Evolutionary conservation across 2,329 filamentous ascomycete genomes (phyloP).

Genomic region (Periconia sp.): DNA sequence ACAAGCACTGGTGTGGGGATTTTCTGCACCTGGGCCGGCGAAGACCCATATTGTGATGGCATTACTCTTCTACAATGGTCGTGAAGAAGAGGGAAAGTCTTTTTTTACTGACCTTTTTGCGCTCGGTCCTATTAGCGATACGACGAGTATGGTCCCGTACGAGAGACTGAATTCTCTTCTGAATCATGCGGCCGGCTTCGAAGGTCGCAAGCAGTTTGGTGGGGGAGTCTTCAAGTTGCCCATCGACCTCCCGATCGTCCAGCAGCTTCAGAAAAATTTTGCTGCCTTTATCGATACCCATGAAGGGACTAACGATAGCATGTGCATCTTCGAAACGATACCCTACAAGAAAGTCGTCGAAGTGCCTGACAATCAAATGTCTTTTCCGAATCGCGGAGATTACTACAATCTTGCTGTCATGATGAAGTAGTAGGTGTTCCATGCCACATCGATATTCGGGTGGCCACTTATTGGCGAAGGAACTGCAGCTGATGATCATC

Average conservation of each 20-base stretch:
- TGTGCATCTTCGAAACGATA: slow-evolving; percentile 33
- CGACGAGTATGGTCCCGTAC: slow-evolving; percentile 34
- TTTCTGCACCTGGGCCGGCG: slow-evolving; percentile 29
- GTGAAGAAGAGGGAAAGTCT: slow-evolving; percentile 25
- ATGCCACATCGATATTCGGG: too few species aligned
- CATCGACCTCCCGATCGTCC: slow-evolving; percentile 24
- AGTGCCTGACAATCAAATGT: slow-evolving; percentile 24
- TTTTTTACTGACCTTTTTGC: slow-evolving; percentile 34
- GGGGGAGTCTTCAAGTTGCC: slow-evolving; percentile 41
- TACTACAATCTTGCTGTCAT: slow-evolving; percentile 37
- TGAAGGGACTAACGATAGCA: slow-evolving; percentile 24
- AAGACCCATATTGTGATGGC: slow-evolving; percentile 32
- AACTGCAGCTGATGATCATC: too few species aligned
- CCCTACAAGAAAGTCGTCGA: slow-evolving; percentile 28
- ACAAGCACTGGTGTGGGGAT: slow-evolving; percentile 27
- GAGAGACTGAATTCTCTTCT: slow-evolving; percentile 35
- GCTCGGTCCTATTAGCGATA: slow-evolving; percentile 26
- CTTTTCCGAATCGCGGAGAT: slow-evolving; percentile 33
- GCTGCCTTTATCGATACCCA: slow-evolving; percentile 23
- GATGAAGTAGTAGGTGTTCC: slow-evolving; percentile 39
- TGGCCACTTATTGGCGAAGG: too few species aligned
- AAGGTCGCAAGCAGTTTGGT: slow-evolving; percentile 43
- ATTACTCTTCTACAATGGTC: slow-evolving; percentile 40
- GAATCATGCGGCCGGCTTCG: slow-evolving; percentile 30
- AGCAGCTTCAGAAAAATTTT: too few species aligned